Conservation (phyloP, 495 filamentous ascomycete species). For the Trichoderma erinaceum region DNA sequence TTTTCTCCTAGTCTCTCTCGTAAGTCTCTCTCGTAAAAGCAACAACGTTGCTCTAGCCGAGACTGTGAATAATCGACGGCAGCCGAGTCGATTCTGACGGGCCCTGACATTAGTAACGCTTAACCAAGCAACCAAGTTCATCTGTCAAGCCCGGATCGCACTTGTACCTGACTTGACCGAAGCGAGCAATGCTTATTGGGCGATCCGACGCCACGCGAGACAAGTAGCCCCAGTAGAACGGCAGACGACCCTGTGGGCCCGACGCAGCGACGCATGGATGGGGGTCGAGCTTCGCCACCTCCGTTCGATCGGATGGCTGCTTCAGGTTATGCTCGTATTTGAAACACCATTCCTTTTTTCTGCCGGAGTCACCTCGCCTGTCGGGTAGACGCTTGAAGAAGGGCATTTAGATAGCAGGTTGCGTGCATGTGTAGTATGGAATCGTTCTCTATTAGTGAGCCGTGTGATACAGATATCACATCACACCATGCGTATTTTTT, state of each 20-base stretch:
- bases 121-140: not conserved
- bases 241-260: not conserved
- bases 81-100: not conserved
- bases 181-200: not conserved
- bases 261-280: not conserved
- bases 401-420: not conserved
- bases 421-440: not conserved
- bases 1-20: too few relatives aligned
- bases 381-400: not conserved
- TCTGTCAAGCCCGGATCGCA: not conserved
- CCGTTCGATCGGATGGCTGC: slow-evolving; percentile 2
- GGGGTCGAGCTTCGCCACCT: slow-evolving; percentile 1
- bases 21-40: not conserved
- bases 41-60: too few relatives aligned
- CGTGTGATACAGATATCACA: too few relatives aligned
- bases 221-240: not conserved
- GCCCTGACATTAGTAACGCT: not conserved
- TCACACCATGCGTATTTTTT: too few relatives aligned
- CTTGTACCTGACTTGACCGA: not conserved
- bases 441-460: too few relatives aligned
- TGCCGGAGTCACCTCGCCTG: not conserved
- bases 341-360: not conserved
- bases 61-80: not conserved
- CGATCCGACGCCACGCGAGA: not conserved
- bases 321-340: slow-evolving; percentile 9